Base-by-base conservation (phyloP, 2,329 filamentous ascomycete genomes). In the Trichoderma afroharzianum region DNA sequence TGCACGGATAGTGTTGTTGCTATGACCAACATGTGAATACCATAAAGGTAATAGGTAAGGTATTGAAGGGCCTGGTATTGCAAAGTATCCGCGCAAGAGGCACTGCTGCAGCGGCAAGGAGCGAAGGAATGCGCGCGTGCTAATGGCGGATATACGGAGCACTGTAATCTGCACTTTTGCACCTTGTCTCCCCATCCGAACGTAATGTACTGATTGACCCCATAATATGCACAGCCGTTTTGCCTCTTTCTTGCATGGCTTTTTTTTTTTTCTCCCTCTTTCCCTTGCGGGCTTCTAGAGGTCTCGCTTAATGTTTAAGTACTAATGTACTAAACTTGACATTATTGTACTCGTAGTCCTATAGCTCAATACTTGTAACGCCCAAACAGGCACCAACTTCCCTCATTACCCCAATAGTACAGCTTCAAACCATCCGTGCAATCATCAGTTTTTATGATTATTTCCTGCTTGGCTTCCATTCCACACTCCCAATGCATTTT, bases 41-140 rank as follows among this genome's bases (percentile, higher is more conserved):
- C 39, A 43, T n/a, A n/a, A n/a, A n/a, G n/a, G n/a, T n/a, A n/a
- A n/a, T n/a, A 43, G 39, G 4, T 18, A 43, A 43, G 39, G 18
- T 24, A n/a, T 33, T n/a, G 7, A 32, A 58, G 18, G 1, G 21
- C 24, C 11, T 53, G 47, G 28, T 33, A 59, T 21, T 33, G 30
- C 30, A 11, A 12, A n/a, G 15, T 59, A 21, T 63, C 36, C 61
- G 15, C 26, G n/a, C 26, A 50, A 32, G 33, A 26, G 21, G 50
- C 24, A 43, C 53, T 24, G 33, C 63, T n/a, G 33, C 50, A 28
- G 50, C 63, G 43, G 64, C 64, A 59, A 68, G 64, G 64, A 68
- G 53, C 64, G 36, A 58, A 68, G 64, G 64, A 59, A 68, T 68
- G 64, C n/a, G 33, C 33, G 36, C 50, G 26, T 59, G 50, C 32